phyloP scores from a whole-genome alignment of 805 yeast genomes.

The Isabelozyma rhagii region DNA sequence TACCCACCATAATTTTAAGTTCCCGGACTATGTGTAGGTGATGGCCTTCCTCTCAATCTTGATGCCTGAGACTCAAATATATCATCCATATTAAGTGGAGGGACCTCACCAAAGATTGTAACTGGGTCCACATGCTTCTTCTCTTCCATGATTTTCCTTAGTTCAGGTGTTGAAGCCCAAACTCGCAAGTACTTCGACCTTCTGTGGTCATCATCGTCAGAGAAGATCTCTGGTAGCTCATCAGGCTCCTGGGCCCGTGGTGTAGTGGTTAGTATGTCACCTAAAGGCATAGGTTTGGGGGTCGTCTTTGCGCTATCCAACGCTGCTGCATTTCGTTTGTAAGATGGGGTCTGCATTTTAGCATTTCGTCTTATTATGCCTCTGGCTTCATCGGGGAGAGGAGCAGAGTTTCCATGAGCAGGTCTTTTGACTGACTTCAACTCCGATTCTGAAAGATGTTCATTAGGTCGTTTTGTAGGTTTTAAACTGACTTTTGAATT shows the following conservation, averaged over 20 bases:
- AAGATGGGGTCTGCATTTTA: background rate
- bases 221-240: conserved; percentile 36
- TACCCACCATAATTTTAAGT: background rate
- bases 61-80: conserved; percentile 55
- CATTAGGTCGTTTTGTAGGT: background rate
- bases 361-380: conserved; percentile 10
- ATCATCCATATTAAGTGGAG: conserved; percentile 65
- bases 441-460: background rate
- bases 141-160: conserved; percentile 22
- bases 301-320: background rate
- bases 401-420: conserved; percentile 26
- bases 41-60: conserved; percentile 52
- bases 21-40: conserved; percentile 33
- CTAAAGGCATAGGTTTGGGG: background rate
- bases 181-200: conserved; percentile 19
- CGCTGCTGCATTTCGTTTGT: background rate
- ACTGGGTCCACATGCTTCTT: conserved; percentile 54
- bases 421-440: background rate
- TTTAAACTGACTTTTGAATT: background rate
- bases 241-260: conserved; percentile 8
- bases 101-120: conserved; percentile 70
- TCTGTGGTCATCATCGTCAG: conserved; percentile 33
- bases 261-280: background rate
- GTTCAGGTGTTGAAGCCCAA: conserved; percentile 41
- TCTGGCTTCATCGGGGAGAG: conserved; percentile 38